Evolutionary conservation across 768 basidiomycete species (phyloP), one percentile per base, ranked within the genome.

Genomic region (Tulasnella sp.): DNA sequence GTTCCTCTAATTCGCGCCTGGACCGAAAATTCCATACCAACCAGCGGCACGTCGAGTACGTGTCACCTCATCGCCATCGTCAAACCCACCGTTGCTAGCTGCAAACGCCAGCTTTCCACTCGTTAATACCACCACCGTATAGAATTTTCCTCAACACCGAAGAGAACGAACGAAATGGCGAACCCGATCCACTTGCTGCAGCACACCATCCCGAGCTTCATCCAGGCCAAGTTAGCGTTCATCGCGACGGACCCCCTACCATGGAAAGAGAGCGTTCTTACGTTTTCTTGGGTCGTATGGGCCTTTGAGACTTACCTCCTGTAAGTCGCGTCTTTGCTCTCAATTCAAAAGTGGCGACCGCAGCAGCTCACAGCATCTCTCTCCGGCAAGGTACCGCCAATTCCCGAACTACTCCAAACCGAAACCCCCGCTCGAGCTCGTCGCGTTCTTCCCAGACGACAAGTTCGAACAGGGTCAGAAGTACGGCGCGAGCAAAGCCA

Each of bases 401-500:
- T 91, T 92, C 76, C 92, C 92, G 3, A 83, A 92, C 62, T 95
- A 94, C 78, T 88, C 87, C 8, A 93, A 89, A 77, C 85, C 83
- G 0, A 83, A 84, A 41, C 94, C 91, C 0, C 93, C 94, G 0
- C 78, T 85, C 2, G 87, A 86, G 3, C 85, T 97, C 3, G 87
- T 86, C 3, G 80, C 80, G 1, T 89, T 94, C 78, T 89, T 95
- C 76, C 84, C 85, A 17, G 78, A 81, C 11, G 86, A 89, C 2
- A 88, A 87, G 16, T 96, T 95, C 79, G 83, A 87, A 74, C 97
- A 97, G 77, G 95, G 94, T 0, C 96, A 99, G 79, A 81, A 84
- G 47, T 99, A 99, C 81, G 94, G 94, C 22, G 87, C 85, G 67
- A 92, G 94, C 85, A 97, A 97, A 81, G 91, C 94, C 12, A 86